Base-by-base conservation (phyloP, 352 stramenopile species). In the Pythium grandisporangium region DNA sequence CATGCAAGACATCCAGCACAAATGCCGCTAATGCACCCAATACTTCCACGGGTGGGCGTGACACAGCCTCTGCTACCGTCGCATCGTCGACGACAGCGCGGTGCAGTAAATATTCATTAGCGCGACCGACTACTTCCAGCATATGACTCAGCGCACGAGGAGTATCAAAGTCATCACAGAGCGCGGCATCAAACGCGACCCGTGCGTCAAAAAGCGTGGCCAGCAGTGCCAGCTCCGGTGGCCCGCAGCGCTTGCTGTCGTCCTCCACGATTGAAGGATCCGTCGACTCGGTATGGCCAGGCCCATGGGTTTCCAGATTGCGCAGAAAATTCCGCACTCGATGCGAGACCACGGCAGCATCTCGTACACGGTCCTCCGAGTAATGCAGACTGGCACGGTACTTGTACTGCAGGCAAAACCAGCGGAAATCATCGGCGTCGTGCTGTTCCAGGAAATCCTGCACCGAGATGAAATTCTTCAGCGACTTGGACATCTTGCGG, bases 391-490 rank as follows among this genome's bases (percentile, higher is more conserved):
- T 84, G 5, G 72, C 51, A 7, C 75, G 69, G 46, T 95, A 96
- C 50, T 93, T 88, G 44, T 86, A 84, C 52, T 93, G 73, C 14
- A 95, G 59, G 56, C 84, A 96, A 48, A 96, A 95, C 10, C 95
- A 29, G 3, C 86, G 72, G 45, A 96, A 96, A 30, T 90, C 70
- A 40, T 95, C 78, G 13, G 73, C 63, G 0, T 45, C 62, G 34
- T 50, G 51, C 22, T 24, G 24, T 2, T 37, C 45, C 22, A 97
- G 51, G 49, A 96, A 86, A 22, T 97, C 81, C 36, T 74, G 63
- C 45, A 99, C 95, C 20, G 90, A 98, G 46, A 98, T 93, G 54
- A 99, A 99, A 58, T 99, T 99, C 67, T 99, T 99, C 26, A 99
- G 70, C 21, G 83, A 97, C 67, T 99, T 99, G 48, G 84, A 97